Conservation (phyloP, 169 alveolate genomes). For the Plasmodium coatneyi region DNA sequence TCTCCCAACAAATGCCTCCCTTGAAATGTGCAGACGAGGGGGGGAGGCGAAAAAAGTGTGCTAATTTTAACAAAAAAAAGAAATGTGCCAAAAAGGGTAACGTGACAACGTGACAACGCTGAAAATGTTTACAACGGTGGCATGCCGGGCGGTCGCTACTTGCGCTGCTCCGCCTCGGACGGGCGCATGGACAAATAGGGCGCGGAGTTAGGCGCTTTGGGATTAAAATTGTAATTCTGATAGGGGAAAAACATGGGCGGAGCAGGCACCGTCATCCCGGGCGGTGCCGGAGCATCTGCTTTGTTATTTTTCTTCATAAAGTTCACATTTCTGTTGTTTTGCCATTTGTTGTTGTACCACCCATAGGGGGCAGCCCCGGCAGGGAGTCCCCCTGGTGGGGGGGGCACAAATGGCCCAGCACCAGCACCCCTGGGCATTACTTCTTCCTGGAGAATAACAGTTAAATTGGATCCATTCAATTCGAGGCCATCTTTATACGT, state of each 20-base stretch:
- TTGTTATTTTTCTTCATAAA: background rate
- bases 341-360: background rate
- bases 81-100: background rate
- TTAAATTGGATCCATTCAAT: constrained; percentile 58
- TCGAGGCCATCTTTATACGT: constrained; percentile 59
- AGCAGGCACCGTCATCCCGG: background rate
- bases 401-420: background rate
- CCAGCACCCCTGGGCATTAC: background rate
- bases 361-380: background rate
- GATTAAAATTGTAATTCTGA: constrained; percentile 1
- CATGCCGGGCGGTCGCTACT: background rate
- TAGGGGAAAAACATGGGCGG: constrained; percentile 6
- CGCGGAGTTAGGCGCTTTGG: background rate
- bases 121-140: too few species aligned
- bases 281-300: constrained; percentile 3
- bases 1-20: background rate
- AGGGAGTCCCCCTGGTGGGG: background rate
- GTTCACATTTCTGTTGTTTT: background rate
- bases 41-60: background rate
- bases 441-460: constrained; percentile 16
- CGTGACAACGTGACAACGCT: background rate
- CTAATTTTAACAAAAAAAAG: background rate
- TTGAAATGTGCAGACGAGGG: background rate
- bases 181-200: constrained; percentile 69
- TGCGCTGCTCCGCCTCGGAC: constrained; percentile 71